phyloP scores from a whole-genome alignment of 345 rosid genomes.

The Syzygium oleosum region DNA sequence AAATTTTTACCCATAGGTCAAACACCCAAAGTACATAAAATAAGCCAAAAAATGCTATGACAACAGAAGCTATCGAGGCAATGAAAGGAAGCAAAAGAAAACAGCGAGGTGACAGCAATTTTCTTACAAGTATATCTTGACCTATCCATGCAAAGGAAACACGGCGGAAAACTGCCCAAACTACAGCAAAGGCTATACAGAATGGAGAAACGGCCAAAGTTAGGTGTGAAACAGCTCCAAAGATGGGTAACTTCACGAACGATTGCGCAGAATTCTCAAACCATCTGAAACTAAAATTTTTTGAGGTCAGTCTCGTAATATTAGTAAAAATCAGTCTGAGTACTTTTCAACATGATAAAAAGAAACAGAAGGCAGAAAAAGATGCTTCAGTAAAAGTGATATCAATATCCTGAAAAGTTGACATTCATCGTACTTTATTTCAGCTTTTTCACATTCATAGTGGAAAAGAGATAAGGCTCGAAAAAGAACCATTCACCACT shows the following conservation, averaged over 20 bases:
- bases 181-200: conserved; percentile 84
- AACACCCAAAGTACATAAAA: not conserved
- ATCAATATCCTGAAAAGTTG: not conserved
- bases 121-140: conserved; percentile 96
- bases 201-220: conserved; percentile 85
- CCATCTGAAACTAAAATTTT: conserved; percentile 78
- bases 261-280: conserved; percentile 73
- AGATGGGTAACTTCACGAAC: conserved; percentile 61
- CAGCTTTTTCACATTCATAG: not conserved
- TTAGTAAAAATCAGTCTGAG: not conserved
- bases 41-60: not conserved
- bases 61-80: not conserved
- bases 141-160: conserved; percentile 89
- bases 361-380: not conserved
- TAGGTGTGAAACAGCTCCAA: conserved; percentile 85
- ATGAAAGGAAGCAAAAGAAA: not conserved
- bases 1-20: not conserved
- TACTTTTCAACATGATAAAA: not conserved
- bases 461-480: not conserved
- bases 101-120: not conserved
- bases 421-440: not conserved
- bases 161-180: conserved; percentile 76
- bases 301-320: conserved; percentile 22
- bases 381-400: not conserved
- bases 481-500: not conserved